Percentiles rank a stretch among this genome's conserved stretches.
phyloP scores from a whole-genome alignment of 2,329 filamentous ascomycete genomes.

The Penicillium sp. region DNA sequence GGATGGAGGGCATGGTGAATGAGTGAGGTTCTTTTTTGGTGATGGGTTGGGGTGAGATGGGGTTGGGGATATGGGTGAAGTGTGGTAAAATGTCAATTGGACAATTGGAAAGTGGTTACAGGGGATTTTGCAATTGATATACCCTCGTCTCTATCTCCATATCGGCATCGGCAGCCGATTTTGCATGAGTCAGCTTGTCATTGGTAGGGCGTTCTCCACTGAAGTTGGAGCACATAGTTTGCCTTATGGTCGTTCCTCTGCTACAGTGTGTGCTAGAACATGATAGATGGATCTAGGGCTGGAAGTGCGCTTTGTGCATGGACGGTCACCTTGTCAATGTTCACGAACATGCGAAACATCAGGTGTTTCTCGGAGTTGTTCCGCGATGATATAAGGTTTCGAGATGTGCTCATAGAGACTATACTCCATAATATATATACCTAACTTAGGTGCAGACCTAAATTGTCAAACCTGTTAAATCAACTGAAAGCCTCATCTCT shows the following conservation, averaged over 20 bases:
- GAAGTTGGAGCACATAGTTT: neutral
- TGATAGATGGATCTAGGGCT: neutral
- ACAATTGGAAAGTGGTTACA: neutral
- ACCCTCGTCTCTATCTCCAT: slow-evolving; percentile 1
- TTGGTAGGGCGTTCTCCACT: slow-evolving; percentile 20
- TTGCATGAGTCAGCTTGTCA: slow-evolving; percentile 23
- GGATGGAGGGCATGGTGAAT: slow-evolving; percentile 34
- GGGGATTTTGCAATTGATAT: slow-evolving; percentile 1
- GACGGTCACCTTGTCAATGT: neutral
- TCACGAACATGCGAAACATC: neutral
- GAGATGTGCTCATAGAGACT: neutral
- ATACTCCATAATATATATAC: no score
- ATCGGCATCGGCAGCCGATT: neutral
- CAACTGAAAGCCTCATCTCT: neutral
- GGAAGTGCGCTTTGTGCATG: neutral
- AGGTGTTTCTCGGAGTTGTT: neutral
- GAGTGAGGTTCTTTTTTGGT: neutral
- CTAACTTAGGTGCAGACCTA: no score
- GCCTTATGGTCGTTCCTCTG: neutral
- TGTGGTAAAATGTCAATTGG: neutral
- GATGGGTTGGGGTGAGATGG: neutral
- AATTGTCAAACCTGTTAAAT: neutral
- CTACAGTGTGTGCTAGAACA: neutral
- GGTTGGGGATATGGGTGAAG: neutral
- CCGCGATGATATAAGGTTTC: neutral